phyloP scores from a whole-genome alignment of 2,329 filamentous ascomycete genomes.

The Nemania abortiva region DNA sequence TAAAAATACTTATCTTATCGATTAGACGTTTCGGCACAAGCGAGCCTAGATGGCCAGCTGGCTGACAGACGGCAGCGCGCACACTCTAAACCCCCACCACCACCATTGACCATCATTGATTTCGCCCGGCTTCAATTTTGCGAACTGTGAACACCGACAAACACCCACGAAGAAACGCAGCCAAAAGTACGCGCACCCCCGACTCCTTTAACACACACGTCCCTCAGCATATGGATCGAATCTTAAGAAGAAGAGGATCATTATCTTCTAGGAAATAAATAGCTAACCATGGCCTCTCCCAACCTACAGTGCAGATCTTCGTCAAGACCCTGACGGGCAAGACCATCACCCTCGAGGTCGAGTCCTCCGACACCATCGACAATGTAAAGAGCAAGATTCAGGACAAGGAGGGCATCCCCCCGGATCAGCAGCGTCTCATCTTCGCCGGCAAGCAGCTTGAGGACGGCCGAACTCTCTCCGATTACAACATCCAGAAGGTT shows the following conservation, averaged over 20 bases:
- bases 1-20: constrained; percentile 32
- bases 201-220: not conserved
- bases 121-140: constrained; percentile 35
- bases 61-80: constrained; percentile 31
- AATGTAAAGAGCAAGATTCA: constrained; percentile 99
- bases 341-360: constrained; percentile 99
- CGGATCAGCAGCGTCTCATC: constrained; percentile 98
- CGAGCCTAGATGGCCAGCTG: constrained; percentile 33
- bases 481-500: constrained; percentile 99
- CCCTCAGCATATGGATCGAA: not conserved
- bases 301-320: constrained; percentile 90
- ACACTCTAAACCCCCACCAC: constrained; percentile 39
- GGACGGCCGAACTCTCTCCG: constrained; percentile 94
- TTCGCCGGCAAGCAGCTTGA: constrained; percentile 99
- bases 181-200: constrained; percentile 38
- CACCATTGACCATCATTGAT: constrained; percentile 37
- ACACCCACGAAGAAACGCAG: constrained; percentile 45
- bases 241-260: not conserved
- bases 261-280: not conserved
- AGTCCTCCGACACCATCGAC: constrained; percentile 99
- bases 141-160: constrained; percentile 31
- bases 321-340: constrained; percentile 99
- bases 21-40: constrained; percentile 34
- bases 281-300: constrained; percentile 59
- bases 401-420: constrained; percentile 99